These are phyloP conservation scores for Cladosporium halotolerans DNA, from an alignment of 2,329 filamentous ascomycete genomes.

Conservation along the genomic window DNA sequence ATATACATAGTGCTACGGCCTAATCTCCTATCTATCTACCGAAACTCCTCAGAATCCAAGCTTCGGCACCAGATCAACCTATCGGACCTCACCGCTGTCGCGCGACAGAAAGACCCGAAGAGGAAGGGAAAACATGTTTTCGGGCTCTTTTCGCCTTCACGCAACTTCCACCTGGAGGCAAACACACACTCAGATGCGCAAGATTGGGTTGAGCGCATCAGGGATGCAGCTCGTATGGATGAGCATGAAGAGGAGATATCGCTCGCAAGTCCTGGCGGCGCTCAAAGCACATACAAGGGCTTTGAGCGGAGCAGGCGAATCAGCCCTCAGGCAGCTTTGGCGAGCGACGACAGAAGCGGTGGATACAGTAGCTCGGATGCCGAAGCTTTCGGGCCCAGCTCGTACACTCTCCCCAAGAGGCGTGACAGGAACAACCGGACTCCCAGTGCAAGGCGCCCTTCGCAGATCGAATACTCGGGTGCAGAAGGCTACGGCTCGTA, in stretches of 20 bases:
- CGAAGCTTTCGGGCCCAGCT: conserved; percentile 25
- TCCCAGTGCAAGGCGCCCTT: conserved; percentile 46
- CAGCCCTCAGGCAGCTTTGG: conserved; percentile 13
- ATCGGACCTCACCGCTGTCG: conserved; percentile 84
- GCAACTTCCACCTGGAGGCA: conserved; percentile 87
- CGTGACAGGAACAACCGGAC: conserved; percentile 26
- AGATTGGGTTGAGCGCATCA: conserved; percentile 79
- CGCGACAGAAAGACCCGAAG: conserved; percentile 81
- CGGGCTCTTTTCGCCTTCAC: conserved; percentile 82
- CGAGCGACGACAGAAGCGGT: conserved; percentile 2
- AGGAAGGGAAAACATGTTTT: conserved; percentile 83
- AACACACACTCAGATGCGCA: conserved; percentile 65
- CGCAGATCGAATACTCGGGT: conserved; percentile 57
- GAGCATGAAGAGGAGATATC: conserved; percentile 83
- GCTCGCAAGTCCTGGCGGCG: conserved; percentile 58
- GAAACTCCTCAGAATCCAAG: conserved; percentile 81
- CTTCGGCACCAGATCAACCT: conserved; percentile 82
- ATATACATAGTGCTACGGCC: conserved; percentile 85
- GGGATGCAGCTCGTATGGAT: conserved; percentile 73
- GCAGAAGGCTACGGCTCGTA: conserved; percentile 63
- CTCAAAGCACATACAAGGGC: conserved; percentile 41
- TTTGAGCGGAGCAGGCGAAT: conserved; percentile 33
- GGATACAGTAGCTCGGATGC: conserved; percentile 42
- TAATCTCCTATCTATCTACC: conserved; percentile 87
- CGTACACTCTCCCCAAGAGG: conserved; percentile 18